Conservation (phyloP, 768 basidiomycete species). For the Mycena maculata region DNA sequence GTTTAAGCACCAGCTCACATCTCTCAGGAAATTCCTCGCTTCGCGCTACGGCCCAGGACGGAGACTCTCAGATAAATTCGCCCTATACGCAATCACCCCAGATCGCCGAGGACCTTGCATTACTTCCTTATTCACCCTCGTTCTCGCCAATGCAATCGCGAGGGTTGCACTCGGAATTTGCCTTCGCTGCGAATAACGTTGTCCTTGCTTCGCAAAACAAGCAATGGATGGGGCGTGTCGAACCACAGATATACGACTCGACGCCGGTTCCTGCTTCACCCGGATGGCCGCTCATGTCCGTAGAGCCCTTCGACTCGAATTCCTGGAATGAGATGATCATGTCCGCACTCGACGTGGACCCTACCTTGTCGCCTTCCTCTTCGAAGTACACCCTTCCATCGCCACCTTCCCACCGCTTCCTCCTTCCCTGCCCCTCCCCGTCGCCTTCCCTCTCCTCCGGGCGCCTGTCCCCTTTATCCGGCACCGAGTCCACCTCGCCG, state of each 20-base stretch:
- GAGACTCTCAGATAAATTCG: background rate
- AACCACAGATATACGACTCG: slow-evolving; percentile 8
- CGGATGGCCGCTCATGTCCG: background rate
- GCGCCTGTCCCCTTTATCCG: background rate
- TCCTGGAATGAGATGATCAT: slow-evolving; percentile 20
- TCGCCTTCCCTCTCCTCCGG: background rate
- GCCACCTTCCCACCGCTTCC: background rate
- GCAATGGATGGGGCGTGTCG: background rate
- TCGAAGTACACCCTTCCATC: slow-evolving; percentile 7
- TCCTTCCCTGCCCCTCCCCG: slow-evolving; percentile 8
- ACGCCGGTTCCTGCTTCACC: background rate
- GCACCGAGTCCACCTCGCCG: background rate
- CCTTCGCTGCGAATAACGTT: background rate
- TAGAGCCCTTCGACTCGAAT: slow-evolving; percentile 6
- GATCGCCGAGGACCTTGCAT: background rate
- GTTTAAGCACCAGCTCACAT: background rate
- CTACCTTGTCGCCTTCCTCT: background rate
- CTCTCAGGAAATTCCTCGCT: background rate
- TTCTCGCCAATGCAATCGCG: background rate
- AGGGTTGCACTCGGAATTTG: background rate
- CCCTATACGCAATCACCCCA: slow-evolving; percentile 6
- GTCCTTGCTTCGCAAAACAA: background rate
- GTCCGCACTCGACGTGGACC: background rate
- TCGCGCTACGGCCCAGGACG: background rate
- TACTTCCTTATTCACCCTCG: background rate